Evolutionary conservation across 495 filamentous ascomycete genomes (phyloP).

Genomic region (Trichoderma asperelloides): DNA sequence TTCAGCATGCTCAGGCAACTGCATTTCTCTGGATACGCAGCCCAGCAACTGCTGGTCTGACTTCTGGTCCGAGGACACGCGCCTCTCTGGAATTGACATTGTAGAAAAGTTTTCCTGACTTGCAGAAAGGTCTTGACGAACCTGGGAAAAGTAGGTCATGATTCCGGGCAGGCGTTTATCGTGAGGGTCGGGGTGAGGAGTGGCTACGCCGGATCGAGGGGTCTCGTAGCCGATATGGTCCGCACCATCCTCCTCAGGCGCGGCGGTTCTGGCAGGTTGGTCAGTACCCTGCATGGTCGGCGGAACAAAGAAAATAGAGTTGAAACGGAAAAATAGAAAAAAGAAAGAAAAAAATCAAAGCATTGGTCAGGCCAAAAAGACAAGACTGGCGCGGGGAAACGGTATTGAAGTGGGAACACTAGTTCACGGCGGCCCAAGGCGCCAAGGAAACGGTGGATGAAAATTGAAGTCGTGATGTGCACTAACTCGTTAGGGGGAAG

Average conservation of each 20-base stretch:
- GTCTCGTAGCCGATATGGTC: constrained; percentile 76
- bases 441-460: neutral
- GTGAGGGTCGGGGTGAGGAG: constrained; percentile 77
- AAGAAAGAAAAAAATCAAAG: constrained; percentile 8
- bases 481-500: constrained; percentile 1
- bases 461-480: constrained; percentile 4
- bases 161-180: constrained; percentile 89
- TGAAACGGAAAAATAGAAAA: constrained; percentile 11
- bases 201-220: constrained; percentile 76
- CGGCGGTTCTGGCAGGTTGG: constrained; percentile 36
- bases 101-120: constrained; percentile 12
- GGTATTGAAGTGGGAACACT: constrained; percentile 11
- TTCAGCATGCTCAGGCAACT: neutral
- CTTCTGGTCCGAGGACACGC: neutral
- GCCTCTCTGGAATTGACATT: neutral
- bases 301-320: constrained; percentile 11
- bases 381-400: constrained; percentile 6
- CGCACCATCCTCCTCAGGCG: constrained; percentile 56
- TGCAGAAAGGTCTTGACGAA: constrained; percentile 59
- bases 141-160: constrained; percentile 93
- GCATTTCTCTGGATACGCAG: neutral
- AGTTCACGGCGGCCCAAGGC: constrained; percentile 10
- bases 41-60: constrained; percentile 1
- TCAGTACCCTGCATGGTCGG: constrained; percentile 34
- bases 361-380: constrained; percentile 7